Conservation (phyloP, 768 basidiomycete species). For the Mycena olivaceomarginata region DNA sequence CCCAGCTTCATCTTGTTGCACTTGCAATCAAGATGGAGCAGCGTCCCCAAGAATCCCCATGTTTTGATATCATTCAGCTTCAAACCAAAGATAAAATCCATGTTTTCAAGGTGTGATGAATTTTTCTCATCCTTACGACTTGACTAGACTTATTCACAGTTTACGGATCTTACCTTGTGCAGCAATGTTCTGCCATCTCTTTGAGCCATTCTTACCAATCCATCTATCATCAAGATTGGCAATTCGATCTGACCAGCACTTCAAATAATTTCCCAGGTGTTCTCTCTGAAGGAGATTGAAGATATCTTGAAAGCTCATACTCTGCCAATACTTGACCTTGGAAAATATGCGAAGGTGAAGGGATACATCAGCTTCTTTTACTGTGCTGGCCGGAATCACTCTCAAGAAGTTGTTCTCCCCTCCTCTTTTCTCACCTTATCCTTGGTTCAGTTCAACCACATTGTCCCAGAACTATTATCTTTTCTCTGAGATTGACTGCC, state of each 20-base stretch:
- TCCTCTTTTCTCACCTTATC: no score
- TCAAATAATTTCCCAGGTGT: background rate
- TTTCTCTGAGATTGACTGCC: no score
- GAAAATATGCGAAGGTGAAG: no score
- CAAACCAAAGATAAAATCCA: constrained; percentile 1
- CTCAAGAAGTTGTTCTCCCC: no score
- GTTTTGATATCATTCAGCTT: constrained; percentile 13
- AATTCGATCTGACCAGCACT: background rate
- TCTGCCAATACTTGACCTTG: no score
- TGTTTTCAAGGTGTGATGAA: background rate
- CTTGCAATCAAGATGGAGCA: background rate
- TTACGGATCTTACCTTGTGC: background rate
- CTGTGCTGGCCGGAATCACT: no score
- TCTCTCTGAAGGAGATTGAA: no score
- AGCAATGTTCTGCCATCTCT: constrained; percentile 18
- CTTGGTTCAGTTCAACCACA: no score
- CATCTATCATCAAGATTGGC: constrained; percentile 23
- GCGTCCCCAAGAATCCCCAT: background rate
- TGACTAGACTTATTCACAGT: background rate
- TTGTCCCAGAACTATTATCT: no score
- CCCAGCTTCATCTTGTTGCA: constrained; percentile 28
- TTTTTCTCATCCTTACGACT: background rate
- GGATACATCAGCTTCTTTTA: no score
- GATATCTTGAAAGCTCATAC: no score
- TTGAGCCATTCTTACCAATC: constrained; percentile 15